Percentiles rank a stretch among this genome's conserved stretches.
These are phyloP conservation scores for Friedmanniomyces simplex DNA, from an alignment of 495 filamentous ascomycete genomes.

Conservation along the genomic window DNA sequence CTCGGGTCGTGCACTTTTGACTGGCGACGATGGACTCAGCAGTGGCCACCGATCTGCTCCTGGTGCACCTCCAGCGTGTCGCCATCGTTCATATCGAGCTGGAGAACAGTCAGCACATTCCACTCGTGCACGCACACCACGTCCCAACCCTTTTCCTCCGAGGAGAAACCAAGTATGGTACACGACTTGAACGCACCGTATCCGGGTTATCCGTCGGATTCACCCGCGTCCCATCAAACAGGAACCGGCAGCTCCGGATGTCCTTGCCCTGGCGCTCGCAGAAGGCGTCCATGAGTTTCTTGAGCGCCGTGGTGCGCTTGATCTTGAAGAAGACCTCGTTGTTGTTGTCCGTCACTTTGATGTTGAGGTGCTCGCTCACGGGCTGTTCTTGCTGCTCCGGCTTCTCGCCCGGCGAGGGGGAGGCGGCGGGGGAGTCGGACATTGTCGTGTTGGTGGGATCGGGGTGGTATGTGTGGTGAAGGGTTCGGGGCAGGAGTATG, in stretches of 20 bases:
- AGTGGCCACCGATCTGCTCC: slow-evolving; percentile 73
- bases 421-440: slow-evolving; percentile 36
- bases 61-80: slow-evolving; percentile 97
- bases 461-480: background rate
- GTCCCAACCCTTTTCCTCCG: background rate
- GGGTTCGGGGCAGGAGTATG: background rate
- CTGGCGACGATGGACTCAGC: too few species aligned
- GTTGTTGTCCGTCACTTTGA: slow-evolving; percentile 99
- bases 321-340: slow-evolving; percentile 99
- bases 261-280: slow-evolving; percentile 94
- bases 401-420: slow-evolving; percentile 33
- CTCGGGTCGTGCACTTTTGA: too few species aligned
- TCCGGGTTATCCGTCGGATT: slow-evolving; percentile 84
- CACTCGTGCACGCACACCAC: slow-evolving; percentile 4
- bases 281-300: slow-evolving; percentile 98
- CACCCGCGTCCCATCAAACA: slow-evolving; percentile 91
- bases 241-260: slow-evolving; percentile 72
- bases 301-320: slow-evolving; percentile 89
- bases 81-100: slow-evolving; percentile 97
- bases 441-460: slow-evolving; percentile 34
- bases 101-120: slow-evolving; percentile 13
- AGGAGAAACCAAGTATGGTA: background rate
- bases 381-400: slow-evolving; percentile 47
- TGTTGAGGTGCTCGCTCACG: slow-evolving; percentile 77
- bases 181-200: slow-evolving; percentile 51